Base-by-base conservation (phyloP, 192 early-diverging fungal genomes). In the Coemansia sp. region DNA sequence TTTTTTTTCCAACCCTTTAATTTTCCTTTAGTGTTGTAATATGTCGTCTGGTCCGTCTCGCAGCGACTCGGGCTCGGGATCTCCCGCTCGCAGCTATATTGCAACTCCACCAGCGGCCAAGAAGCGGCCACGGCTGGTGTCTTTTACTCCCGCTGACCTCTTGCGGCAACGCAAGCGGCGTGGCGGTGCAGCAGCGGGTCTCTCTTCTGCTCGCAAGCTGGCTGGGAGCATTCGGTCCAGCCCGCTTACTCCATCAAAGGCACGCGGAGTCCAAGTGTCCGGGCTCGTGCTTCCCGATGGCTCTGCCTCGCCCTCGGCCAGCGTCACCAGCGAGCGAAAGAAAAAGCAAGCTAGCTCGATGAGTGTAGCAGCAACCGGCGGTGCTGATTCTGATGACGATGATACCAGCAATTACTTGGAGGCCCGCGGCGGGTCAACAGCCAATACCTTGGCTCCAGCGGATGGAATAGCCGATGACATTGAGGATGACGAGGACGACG, bases 101-200 rank as follows among this genome's bases (percentile, higher is more conserved):
- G 14, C 5, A 7, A 23, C 47, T 7, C 13, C 39, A 13, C 25
- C 34, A 59, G 33, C 58, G 38, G n/a, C 56, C 7, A 77, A 77
- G 62, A 78, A 78, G 47, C 62, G 70, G 41, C 55, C 57, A 16
- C 70, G 76, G 7, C 63, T 72, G 31, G 62, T 64, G 0, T 50
- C 70, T 2, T 52, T 73, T 16, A 79, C 71, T n/a, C 76, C 76
- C 0, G 39, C 59, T 6, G 71, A 64, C 11, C 34, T 69, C 0
- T 42, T 69, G 52, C 71, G 67, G 11, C 76, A 79, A 34, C 66
- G 71, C 37, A 79, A 79, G 61, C 52, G 61, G 16, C 70, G 76
- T 13, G 62, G 59, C 21, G 68, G 73, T 14, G 61, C 35, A 25
- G 38, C 63, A 16, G 33, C 67, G 6, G 47, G 39, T 5, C 31